Conservation (phyloP, 192 early-diverging fungal genomes). For the Rhizophagus clarus region DNA sequence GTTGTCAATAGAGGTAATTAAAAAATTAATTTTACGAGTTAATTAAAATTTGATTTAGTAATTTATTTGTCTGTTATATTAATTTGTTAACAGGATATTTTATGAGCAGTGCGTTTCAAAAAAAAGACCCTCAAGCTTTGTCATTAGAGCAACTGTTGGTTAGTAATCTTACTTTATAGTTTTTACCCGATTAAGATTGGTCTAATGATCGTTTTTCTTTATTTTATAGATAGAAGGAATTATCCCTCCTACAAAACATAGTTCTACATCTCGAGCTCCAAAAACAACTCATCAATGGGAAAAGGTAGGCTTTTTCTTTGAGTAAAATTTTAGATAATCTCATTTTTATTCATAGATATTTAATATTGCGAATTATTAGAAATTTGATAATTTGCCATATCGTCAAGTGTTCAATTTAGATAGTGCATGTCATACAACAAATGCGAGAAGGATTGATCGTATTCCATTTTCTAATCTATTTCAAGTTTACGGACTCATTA, state of each 20-base stretch:
- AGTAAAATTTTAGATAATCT: background rate
- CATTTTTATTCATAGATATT: background rate
- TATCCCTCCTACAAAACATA: background rate
- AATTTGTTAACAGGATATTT: constrained; percentile 12
- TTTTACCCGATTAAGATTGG: background rate
- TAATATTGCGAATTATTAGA: background rate
- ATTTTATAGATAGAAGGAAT: constrained; percentile 11
- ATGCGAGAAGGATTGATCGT: constrained; percentile 28
- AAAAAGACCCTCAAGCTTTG: background rate
- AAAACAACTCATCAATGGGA: background rate
- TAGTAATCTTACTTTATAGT: background rate
- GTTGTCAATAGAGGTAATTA: background rate
- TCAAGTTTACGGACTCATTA: constrained; percentile 6
- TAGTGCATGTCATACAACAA: background rate
- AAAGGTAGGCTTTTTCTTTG: background rate
- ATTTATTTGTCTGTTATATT: background rate
- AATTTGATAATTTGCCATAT: constrained; percentile 18
- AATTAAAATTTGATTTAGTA: background rate
- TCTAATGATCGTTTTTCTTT: background rate
- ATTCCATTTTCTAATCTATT: constrained; percentile 14
- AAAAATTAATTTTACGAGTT: background rate
- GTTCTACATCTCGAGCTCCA: background rate
- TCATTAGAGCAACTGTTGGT: constrained; percentile 28
- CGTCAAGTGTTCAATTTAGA: background rate
- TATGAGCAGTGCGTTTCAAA: background rate